Percentiles rank a stretch among this genome's conserved stretches.
Conservation (phyloP, 345 rosid genomes). For the Euphorbia peplus region DNA sequence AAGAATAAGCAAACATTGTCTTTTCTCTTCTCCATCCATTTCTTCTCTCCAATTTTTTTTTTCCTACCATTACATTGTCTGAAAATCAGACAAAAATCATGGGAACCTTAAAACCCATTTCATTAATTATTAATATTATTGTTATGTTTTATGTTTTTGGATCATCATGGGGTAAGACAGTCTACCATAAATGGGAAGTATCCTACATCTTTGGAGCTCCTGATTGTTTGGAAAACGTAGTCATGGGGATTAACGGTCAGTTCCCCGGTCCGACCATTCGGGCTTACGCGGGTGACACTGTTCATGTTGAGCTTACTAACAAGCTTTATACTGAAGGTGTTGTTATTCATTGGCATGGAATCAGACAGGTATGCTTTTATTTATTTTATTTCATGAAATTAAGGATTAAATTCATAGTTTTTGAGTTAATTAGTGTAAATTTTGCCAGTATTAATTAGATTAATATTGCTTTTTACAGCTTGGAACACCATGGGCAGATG, state of each 20-base stretch:
- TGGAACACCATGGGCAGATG: conserved; percentile 92
- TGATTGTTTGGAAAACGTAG: conserved; percentile 58
- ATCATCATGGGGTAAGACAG: background rate
- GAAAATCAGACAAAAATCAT: too few relatives aligned
- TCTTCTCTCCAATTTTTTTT: too few relatives aligned
- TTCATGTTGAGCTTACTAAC: conserved; percentile 55
- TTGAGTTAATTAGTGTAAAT: background rate
- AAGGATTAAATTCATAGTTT: background rate
- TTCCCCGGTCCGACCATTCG: conserved; percentile 84
- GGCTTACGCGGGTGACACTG: conserved; percentile 58
- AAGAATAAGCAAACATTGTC: too few relatives aligned
- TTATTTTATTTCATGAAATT: background rate
- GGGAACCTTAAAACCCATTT: too few relatives aligned
- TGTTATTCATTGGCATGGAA: conserved; percentile 96
- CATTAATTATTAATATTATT: background rate
- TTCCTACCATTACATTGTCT: too few relatives aligned
- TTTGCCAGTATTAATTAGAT: background rate
- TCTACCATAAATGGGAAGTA: conserved; percentile 51
- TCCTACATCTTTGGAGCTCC: conserved; percentile 60
- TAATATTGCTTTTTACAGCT: conserved; percentile 39
- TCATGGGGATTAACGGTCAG: conserved; percentile 75
- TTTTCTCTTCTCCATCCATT: too few relatives aligned
- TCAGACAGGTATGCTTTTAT: conserved; percentile 53
- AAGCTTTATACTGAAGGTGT: conserved; percentile 72
- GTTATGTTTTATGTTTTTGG: background rate